These are phyloP conservation scores for Tylopilus subfusipes DNA, from an alignment of 768 basidiomycete species.

Conservation along the genomic window DNA sequence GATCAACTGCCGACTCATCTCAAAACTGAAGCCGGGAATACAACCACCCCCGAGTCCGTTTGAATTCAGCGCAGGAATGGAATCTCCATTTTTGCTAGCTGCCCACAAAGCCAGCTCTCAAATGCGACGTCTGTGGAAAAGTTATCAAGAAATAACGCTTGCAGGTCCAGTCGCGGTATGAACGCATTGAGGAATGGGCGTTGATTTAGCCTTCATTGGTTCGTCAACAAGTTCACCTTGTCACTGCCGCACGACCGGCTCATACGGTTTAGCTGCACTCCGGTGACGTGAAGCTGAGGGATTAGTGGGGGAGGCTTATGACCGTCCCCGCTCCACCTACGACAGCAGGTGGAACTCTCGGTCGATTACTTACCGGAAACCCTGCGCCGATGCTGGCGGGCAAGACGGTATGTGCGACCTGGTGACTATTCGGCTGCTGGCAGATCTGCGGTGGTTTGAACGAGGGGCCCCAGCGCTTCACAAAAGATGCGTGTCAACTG, in stretches of 20 bases:
- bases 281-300: neutral
- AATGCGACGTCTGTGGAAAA: neutral
- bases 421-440: neutral
- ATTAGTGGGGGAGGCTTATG: neutral
- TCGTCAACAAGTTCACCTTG: neutral
- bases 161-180: neutral
- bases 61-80: neutral
- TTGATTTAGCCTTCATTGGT: neutral
- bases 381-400: neutral
- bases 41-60: neutral
- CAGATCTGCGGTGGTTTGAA: neutral
- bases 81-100: neutral
- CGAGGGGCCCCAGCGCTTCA: neutral
- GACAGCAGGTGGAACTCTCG: neutral
- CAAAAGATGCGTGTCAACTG: neutral
- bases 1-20: too few species aligned
- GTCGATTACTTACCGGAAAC: neutral
- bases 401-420: too few species aligned
- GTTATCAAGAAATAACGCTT: too few species aligned
- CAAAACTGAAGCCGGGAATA: neutral
- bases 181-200: neutral
- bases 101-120: neutral
- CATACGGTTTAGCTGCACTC: neutral
- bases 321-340: neutral
- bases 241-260: neutral